Conservation (phyloP, 2,329 filamentous ascomycete species). For the Ilyonectria mors-panacis region DNA sequence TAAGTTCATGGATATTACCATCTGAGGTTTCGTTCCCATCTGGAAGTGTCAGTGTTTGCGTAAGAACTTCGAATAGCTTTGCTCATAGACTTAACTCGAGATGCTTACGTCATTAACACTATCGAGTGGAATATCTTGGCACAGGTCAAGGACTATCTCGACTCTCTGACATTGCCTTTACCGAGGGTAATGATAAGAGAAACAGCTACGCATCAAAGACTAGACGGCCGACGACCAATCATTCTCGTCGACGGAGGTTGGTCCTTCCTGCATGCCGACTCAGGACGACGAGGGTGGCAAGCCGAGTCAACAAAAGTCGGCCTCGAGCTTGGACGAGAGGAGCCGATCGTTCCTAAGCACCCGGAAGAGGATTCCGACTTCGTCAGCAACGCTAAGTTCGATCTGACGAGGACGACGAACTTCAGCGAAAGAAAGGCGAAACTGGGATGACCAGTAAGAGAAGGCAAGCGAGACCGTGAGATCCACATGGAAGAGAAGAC, state of each 20-base stretch:
- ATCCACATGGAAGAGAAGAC: slow-evolving; percentile 69
- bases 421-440: slow-evolving; percentile 82
- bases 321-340: slow-evolving; percentile 91
- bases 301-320: slow-evolving; percentile 91
- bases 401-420: slow-evolving; percentile 77
- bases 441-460: slow-evolving; percentile 97
- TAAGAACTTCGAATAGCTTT: slow-evolving; percentile 99
- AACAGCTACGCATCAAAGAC: slow-evolving; percentile 99
- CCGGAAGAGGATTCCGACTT: slow-evolving; percentile 95
- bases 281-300: slow-evolving; percentile 83
- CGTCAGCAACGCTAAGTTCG: slow-evolving; percentile 88
- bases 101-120: slow-evolving; percentile 95
- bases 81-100: slow-evolving; percentile 97
- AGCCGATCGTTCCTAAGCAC: no score
- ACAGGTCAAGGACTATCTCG: slow-evolving; percentile 97
- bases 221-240: slow-evolving; percentile 93
- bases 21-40: slow-evolving; percentile 93
- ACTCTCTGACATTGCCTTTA: slow-evolving; percentile 96
- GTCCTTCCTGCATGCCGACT: slow-evolving; percentile 91
- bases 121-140: slow-evolving; percentile 98
- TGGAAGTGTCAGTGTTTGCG: slow-evolving; percentile 96
- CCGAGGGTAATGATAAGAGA: slow-evolving; percentile 94
- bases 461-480: slow-evolving; percentile 91
- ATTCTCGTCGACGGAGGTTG: slow-evolving; percentile 97
- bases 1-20: slow-evolving; percentile 94